Base-by-base conservation (phyloP, 805 yeast species). In the Ogataea chonburiensis region DNA sequence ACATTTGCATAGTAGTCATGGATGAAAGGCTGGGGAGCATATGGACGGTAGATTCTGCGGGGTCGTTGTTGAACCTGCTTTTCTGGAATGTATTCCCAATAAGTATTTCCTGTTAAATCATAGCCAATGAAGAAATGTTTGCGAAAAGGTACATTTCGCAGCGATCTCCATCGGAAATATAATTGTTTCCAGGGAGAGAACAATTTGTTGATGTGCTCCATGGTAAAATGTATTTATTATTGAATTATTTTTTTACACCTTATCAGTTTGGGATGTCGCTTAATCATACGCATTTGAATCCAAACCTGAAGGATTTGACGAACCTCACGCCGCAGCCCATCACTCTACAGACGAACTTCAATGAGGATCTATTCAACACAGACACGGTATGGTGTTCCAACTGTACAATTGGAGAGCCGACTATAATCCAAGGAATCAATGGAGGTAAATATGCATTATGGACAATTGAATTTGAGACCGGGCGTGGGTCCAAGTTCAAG, bases 21-120 rank as follows among this genome's bases (percentile, higher is more conserved):
- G 28, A 74, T 67, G 52, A 71, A 73, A 4, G 67, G 55, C 37
- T 68, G 66, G 28, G 67, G 65, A 24, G 63, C 58, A 25, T 61
- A 55, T 9, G 86, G 85, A 38, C 80, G 78, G 37, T 80, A 70
- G 36, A 81, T 75, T 28, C 95, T 60, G 31, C 95, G 63, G 40
- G 80, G 67, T 40, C 79, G 58, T 17, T 59, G 63, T 11, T 38
- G 32, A 10, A 18, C 15, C 8, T 55, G 53, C 49, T 71, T 69
- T 42, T 75, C 78, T 17, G 73, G 64, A 34, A 70, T 68, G 58
- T 81, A 79, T 56, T 86, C 95, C 95, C 95, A 86, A 62, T 81
- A 86, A 2, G 91, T 78, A 56, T 86, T 86, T 3, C 93, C 95
- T 24, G 77, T 78, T n/a, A 86, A 66, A 53, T 86, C 95, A 53